Percentiles rank a stretch among this genome's conserved stretches.
Evolutionary conservation across 2,329 filamentous ascomycete species (phyloP).

Genomic region (Xylariaceae sp.): DNA sequence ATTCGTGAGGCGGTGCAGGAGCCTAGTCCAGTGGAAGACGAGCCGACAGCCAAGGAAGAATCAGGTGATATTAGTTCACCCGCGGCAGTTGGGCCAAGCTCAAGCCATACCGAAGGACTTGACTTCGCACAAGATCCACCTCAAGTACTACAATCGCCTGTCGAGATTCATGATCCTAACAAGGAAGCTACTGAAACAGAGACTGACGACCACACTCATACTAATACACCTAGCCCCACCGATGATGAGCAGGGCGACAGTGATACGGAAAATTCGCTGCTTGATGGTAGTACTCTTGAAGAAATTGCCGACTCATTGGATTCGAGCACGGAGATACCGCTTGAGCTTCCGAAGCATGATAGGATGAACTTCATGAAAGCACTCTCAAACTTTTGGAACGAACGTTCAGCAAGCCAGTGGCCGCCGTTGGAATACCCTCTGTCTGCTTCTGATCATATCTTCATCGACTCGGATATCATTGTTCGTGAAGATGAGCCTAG

Average conservation of each 20-base stretch:
- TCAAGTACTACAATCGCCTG: constrained; percentile 15
- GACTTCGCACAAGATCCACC: constrained; percentile 11
- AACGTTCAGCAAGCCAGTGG: constrained; percentile 95
- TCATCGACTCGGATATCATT: constrained; percentile 94
- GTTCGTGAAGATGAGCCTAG: constrained; percentile 96
- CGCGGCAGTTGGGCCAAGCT: constrained; percentile 15
- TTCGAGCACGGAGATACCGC: constrained; percentile 54
- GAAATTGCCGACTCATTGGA: constrained; percentile 61
- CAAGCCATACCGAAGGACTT: constrained; percentile 9
- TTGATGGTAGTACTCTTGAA: constrained; percentile 65
- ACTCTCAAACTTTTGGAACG: constrained; percentile 96
- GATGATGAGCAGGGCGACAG: constrained; percentile 67
- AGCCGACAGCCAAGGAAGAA: constrained; percentile 38
- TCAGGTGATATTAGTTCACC: constrained; percentile 31
- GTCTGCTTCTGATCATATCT: constrained; percentile 84
- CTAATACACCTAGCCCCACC: constrained; percentile 56
- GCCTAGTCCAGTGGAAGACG: constrained; percentile 63
- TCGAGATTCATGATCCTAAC: constrained; percentile 25
- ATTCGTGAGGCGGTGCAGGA: constrained; percentile 91
- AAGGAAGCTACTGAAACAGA: constrained; percentile 40
- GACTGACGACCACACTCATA: constrained; percentile 40
- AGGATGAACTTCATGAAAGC: constrained; percentile 93
- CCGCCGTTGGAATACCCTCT: constrained; percentile 87
- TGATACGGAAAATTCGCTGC: constrained; percentile 66
- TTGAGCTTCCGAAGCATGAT: constrained; percentile 86